Percentiles rank a stretch among this genome's conserved stretches.
Evolutionary conservation across 2,329 filamentous ascomycete genomes (phyloP).

Genomic region (Alternaria angustiovoidea): DNA sequence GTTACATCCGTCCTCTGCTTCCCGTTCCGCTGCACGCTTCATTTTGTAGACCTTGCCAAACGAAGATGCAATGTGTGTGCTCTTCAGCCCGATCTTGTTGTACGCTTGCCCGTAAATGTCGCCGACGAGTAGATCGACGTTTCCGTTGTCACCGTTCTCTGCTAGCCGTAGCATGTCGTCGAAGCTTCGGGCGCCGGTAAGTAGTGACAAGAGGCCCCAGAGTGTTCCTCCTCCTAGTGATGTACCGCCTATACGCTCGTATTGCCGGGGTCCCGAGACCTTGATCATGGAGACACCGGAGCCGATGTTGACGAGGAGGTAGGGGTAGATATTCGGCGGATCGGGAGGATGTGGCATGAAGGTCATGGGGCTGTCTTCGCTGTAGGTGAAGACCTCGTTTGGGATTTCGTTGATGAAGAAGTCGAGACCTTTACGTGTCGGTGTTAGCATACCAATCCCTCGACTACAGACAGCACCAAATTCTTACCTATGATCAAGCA

Average conservation of each 20-base stretch:
- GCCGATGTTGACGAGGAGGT: constrained; percentile 97
- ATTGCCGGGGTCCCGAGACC: constrained; percentile 86
- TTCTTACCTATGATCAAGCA: constrained; percentile 89
- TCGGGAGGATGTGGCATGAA: constrained; percentile 80
- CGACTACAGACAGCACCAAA: background rate
- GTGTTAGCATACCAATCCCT: constrained; percentile 2
- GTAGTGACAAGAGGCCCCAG: constrained; percentile 89
- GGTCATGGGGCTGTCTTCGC: constrained; percentile 81
- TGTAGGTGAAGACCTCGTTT: constrained; percentile 95
- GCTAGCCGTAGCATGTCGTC: constrained; percentile 97
- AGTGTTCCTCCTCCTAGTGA: constrained; percentile 96
- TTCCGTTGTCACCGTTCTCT: constrained; percentile 87
- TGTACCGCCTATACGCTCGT: constrained; percentile 90
- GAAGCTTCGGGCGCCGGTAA: constrained; percentile 94
- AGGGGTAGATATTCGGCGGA: constrained; percentile 77
- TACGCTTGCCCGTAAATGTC: constrained; percentile 98
- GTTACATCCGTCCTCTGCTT: constrained; percentile 74
- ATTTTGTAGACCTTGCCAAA: constrained; percentile 97
- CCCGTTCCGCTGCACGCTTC: constrained; percentile 82
- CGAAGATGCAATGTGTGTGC: constrained; percentile 91
- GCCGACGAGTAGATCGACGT: constrained; percentile 95
- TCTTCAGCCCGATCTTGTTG: constrained; percentile 94
- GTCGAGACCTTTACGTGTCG: constrained; percentile 74
- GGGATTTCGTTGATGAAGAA: constrained; percentile 99
- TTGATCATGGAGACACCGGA: constrained; percentile 98